These are phyloP conservation scores for Rhytidhysteron rufulum DNA, from an alignment of 2,329 filamentous ascomycete species.

Conservation along the genomic window DNA sequence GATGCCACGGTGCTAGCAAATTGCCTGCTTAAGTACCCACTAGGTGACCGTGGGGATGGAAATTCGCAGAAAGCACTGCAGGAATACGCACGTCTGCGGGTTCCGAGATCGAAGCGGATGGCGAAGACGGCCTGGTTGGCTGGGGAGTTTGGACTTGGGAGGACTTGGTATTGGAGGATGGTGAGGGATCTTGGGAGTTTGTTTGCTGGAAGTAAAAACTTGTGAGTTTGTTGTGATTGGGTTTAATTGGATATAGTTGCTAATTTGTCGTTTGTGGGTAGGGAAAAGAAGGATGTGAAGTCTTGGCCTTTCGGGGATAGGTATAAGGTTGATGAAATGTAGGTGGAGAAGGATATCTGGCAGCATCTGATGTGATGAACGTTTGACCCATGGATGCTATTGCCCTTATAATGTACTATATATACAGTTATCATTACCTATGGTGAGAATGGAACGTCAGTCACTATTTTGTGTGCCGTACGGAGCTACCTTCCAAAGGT, in stretches of 20 bases:
- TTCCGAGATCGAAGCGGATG: not conserved
- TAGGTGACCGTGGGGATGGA: not conserved
- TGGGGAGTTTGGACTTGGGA: not conserved
- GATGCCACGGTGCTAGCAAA: not conserved
- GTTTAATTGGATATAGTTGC: no score
- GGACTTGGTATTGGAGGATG: not conserved
- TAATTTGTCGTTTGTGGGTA: not conserved
- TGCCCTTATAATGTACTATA: no score
- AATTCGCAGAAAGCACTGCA: not conserved
- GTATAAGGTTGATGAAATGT: no score
- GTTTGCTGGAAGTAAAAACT: not conserved
- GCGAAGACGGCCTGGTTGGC: not conserved
- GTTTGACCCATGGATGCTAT: no score
- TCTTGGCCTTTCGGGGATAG: not conserved
- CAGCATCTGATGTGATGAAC: no score
- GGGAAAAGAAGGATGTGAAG: not conserved
- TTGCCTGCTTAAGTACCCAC: not conserved
- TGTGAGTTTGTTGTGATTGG: not conserved
- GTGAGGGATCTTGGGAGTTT: not conserved
- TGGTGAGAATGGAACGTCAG: no score
- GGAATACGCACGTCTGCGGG: not conserved
- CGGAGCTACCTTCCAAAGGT: no score
- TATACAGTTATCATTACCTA: no score
- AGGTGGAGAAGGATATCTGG: no score
- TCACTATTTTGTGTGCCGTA: no score